Conservation (phyloP, 345 rosid species). For the Eucalyptus sideroxylon region DNA sequence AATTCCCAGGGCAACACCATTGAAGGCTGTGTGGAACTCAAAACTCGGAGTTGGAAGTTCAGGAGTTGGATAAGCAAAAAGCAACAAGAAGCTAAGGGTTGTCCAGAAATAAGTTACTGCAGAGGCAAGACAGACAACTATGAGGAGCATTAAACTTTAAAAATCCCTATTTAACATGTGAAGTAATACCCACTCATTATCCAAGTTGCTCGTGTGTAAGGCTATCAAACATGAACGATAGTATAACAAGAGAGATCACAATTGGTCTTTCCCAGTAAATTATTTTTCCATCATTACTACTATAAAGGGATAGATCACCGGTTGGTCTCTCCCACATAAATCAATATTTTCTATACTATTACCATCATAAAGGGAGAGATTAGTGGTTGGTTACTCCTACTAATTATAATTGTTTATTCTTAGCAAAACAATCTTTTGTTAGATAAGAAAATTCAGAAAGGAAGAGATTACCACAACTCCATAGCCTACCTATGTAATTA, state of each 20-base stretch:
- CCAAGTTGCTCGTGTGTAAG: not conserved
- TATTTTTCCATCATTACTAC: not conserved
- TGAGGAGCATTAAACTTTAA: not conserved
- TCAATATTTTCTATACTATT: not conserved
- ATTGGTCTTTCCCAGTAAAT: not conserved
- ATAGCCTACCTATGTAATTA: not conserved
- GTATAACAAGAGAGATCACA: not conserved
- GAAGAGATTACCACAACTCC: not conserved
- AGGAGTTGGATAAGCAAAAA: slow-evolving; percentile 96
- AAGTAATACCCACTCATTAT: not conserved
- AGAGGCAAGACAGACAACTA: not conserved
- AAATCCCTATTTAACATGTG: not conserved
- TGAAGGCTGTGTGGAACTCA: slow-evolving; percentile 87
- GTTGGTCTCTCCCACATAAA: not conserved
- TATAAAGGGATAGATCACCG: not conserved
- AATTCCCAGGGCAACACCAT: slow-evolving; percentile 87
- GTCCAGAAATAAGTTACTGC: slow-evolving; percentile 92
- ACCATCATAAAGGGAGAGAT: not conserved
- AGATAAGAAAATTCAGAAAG: not conserved
- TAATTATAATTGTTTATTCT: not conserved
- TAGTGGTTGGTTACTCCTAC: not conserved
- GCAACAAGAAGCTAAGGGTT: slow-evolving; percentile 70
- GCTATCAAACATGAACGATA: not conserved
- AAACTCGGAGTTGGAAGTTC: slow-evolving; percentile 93
- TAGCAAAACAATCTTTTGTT: not conserved